A percentile compares a stretch with the other conserved stretches of the same genome.
phyloP scores from a whole-genome alignment of 2,329 filamentous ascomycete genomes.

The Cladophialophora chaetospira region DNA sequence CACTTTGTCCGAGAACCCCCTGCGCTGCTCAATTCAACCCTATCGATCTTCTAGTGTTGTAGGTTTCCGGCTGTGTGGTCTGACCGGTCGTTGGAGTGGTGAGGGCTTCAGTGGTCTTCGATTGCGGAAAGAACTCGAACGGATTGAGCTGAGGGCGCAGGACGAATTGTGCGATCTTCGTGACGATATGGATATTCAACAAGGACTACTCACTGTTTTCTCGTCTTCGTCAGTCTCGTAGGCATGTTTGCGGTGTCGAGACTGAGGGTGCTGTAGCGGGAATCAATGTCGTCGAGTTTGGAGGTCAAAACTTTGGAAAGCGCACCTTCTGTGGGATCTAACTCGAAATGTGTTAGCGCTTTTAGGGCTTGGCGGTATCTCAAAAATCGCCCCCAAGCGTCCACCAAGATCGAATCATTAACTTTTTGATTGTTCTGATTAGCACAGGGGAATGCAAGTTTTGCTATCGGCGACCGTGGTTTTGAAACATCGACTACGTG shows the following conservation, averaged over 20 bases:
- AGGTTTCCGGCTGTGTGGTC: neutral
- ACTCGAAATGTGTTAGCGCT: slow-evolving; percentile 3
- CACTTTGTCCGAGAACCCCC: neutral
- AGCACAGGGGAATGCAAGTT: too few relatives aligned
- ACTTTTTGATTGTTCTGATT: too few relatives aligned
- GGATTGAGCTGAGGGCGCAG: slow-evolving; percentile 26
- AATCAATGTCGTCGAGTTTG: neutral
- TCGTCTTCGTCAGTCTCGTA: slow-evolving; percentile 54
- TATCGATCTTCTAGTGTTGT: neutral
- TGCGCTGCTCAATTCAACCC: neutral
- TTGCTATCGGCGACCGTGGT: too few relatives aligned
- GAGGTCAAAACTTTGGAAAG: slow-evolving; percentile 4
- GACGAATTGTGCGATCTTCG: slow-evolving; percentile 6
- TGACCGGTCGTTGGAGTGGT: neutral
- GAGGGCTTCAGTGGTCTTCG: neutral
- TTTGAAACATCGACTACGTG: too few relatives aligned
- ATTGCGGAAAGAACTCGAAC: slow-evolving; percentile 1
- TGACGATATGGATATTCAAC: neutral
- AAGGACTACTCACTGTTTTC: slow-evolving; percentile 46
- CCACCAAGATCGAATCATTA: too few relatives aligned
- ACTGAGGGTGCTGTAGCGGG: slow-evolving; percentile 21
- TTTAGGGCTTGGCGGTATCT: slow-evolving; percentile 3
- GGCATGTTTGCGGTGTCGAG: slow-evolving; percentile 50
- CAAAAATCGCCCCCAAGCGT: too few relatives aligned
- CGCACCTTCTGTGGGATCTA: slow-evolving; percentile 8